Conservation (phyloP, 2,329 filamentous ascomycete genomes). For the Dactylellina parvicollis region DNA sequence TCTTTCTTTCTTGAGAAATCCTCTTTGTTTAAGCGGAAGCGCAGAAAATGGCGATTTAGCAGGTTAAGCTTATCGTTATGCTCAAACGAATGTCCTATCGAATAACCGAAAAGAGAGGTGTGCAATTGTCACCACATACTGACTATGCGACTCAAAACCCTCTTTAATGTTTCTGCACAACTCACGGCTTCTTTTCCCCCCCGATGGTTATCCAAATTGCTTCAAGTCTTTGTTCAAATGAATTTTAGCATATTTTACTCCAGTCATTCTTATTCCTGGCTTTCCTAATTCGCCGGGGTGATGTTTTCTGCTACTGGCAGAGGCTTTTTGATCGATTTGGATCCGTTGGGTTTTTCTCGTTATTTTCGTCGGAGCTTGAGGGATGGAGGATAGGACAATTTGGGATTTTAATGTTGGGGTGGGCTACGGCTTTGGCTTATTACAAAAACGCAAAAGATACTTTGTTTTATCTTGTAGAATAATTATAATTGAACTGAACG, state of each 20-base stretch:
- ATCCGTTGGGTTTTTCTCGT: not conserved
- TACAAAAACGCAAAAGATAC: not conserved
- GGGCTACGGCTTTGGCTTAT: not conserved
- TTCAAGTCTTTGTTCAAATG: slow-evolving; percentile 16
- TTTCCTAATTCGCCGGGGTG: not conserved
- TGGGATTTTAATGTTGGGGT: slow-evolving; percentile 2
- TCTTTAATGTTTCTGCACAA: slow-evolving; percentile 3
- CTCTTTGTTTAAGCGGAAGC: slow-evolving; percentile 4
- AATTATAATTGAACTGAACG: slow-evolving; percentile 1
- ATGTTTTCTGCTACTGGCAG: not conserved
- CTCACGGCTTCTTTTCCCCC: slow-evolving; percentile 11
- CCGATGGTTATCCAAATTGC: slow-evolving; percentile 3
- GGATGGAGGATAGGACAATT: not conserved
- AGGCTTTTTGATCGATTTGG: slow-evolving; percentile 15
- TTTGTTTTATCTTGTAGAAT: slow-evolving; percentile 1
- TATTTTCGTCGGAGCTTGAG: not conserved
- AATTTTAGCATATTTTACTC: not conserved
- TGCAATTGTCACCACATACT: no score
- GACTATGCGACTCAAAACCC: not conserved
- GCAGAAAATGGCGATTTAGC: not conserved
- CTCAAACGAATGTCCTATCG: no score
- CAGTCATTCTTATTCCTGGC: not conserved
- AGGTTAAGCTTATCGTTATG: no score
- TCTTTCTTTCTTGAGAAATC: slow-evolving; percentile 8
- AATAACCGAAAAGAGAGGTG: no score